Base-by-base conservation (phyloP, 179 eudicot species). In the Sideroxylon spinosum region DNA sequence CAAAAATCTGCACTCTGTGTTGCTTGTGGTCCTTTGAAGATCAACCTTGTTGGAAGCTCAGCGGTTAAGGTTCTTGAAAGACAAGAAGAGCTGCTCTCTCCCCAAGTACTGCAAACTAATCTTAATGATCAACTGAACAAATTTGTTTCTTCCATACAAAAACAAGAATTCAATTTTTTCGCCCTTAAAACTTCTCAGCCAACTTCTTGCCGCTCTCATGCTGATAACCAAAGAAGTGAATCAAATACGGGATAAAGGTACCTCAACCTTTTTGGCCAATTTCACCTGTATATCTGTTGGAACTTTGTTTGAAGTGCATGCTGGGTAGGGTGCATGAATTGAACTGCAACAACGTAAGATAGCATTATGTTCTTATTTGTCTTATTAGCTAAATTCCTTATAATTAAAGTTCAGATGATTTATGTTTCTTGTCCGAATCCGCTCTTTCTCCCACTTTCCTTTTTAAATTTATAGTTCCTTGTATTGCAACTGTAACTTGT, bases 11-110 rank as follows among this genome's bases (percentile, higher is more conserved):
- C 7, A 6, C 63, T 59, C 63, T 23, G 16, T 76, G 53, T 80
- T 56, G 9, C 26, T 4, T 25, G n/a, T 66, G n/a, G 9, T 66
- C 8, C 6, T 67, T 52, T 7, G 13, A 62, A 80, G 82, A 68
- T 80, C 67, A 80, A 80, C 69, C 70, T 37, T 52, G 55, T 68
- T 1, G 79, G 82, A 57, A 80, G 75, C 78, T 74, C 74, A n/a
- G 20, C 82, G 14, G 75, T 80, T 48, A 59, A 75, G 48, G 56
- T 80, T 56, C 71, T 80, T 46, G 22, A 68, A 25, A 75, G 60
- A 44, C 82, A 75, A 19, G 82, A 80, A 25, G 82, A 80, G 52
- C 59, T 80, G 70, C n/a, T 75, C 23, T 80, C 82, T 29, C 82
- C 82, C 75, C 82, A 68, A 75, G 59, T 62, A 49, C 69, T 80